These are phyloP conservation scores for Cochliopodium minus DNA, from an alignment of 208 protist genomes.

Conservation along the genomic window DNA sequence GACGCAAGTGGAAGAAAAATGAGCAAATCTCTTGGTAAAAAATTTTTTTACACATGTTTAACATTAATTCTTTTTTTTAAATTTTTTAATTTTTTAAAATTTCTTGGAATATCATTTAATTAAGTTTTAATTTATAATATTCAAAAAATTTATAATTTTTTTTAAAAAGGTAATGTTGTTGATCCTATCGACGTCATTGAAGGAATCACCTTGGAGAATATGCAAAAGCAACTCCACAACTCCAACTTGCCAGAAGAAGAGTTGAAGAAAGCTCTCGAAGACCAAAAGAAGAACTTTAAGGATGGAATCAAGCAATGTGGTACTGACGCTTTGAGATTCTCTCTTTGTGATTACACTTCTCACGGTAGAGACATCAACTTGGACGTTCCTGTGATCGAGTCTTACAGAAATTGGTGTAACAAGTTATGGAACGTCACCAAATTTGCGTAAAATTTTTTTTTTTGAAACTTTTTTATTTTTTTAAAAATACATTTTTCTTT, in stretches of 20 bases:
- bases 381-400: slow-evolving; percentile 84
- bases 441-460: too few species aligned
- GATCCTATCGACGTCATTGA: slow-evolving; percentile 97
- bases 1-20: slow-evolving; percentile 99
- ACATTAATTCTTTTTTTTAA: too few species aligned
- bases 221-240: slow-evolving; percentile 67
- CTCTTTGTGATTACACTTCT: slow-evolving; percentile 85
- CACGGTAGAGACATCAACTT: slow-evolving; percentile 86
- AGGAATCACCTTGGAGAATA: slow-evolving; percentile 74
- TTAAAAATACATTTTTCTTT: too few species aligned
- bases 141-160: too few species aligned
- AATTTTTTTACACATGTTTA: too few species aligned
- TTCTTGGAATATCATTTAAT: too few species aligned
- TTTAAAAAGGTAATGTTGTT: slow-evolving; percentile 96
- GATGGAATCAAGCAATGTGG: slow-evolving; percentile 90
- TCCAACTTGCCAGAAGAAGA: slow-evolving; percentile 81
- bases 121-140: too few species aligned
- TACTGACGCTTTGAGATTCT: slow-evolving; percentile 94
- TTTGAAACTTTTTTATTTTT: too few species aligned
- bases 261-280: slow-evolving; percentile 59
- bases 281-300: slow-evolving; percentile 76
- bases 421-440: slow-evolving; percentile 93
- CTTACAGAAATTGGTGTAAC: slow-evolving; percentile 95
- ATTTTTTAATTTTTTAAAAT: too few species aligned
- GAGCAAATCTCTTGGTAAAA: slow-evolving; percentile 92